Base-by-base conservation (phyloP, 805 yeast species). In the Metschnikowia colocasiae region DNA sequence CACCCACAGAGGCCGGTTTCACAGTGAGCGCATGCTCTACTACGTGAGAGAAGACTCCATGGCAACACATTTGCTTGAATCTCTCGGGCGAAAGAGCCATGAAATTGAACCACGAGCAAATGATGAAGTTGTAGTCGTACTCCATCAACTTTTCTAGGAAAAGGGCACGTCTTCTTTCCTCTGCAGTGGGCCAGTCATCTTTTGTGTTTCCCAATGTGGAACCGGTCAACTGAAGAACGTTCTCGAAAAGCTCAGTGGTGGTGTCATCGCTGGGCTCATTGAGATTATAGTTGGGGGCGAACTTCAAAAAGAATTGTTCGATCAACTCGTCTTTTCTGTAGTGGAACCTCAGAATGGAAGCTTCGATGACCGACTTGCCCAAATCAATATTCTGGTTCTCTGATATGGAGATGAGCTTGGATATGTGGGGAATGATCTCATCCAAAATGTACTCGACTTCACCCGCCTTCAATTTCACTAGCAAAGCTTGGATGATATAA, bases 121-220 rank as follows among this genome's bases (percentile, higher is more conserved):
- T 64, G 12, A 84, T 73, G 51, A 87, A 82, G 41, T 71, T 68
- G 25, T 74, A 73, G 57, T 87, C 92, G 59, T 82, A 86, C 29
- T 78, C 79, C 61, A 88, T 80, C 47, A 90, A 68, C 54, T 82
- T 80, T 60, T 89, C 92, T 48, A 87, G 66, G 56, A 90, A 84
- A 16, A 87, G 57, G 0, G 95, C 74, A 51, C 94, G 73, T 68
- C 91, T 80, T 72, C 95, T 79, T 61, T 88, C 96, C 57, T 87
- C 94, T 0, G 90, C 85, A 1, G 95, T 88, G 40, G 96, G 96
- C 95, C 95, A 87, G 62, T 88, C 95, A 55, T 82, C 95, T 53
- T 79, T 79, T 1, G 89, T 84, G 64, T 87, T 86, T 26, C 92
- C 94, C 47, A 88, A 68, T 0, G 95, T 88, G 0, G 95, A 86